A percentile compares a stretch with the other conserved stretches of the same genome.
These are phyloP conservation scores for Solanum habrochaites DNA, from an alignment of 257 asterid genomes.

Conservation along the genomic window DNA sequence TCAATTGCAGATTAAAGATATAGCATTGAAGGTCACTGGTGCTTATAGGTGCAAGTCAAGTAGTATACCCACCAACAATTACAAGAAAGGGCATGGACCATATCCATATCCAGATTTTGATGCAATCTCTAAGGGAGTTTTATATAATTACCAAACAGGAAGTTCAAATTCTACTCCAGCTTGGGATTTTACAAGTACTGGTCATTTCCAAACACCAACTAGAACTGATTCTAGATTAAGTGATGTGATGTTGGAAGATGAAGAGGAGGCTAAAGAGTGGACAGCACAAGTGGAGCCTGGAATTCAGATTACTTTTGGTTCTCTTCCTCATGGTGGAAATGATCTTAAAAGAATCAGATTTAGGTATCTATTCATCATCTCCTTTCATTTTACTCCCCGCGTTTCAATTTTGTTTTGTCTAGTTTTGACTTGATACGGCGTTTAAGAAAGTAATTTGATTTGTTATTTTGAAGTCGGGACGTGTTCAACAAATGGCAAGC, in stretches of 20 bases:
- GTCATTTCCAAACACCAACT: slow-evolving; percentile 8
- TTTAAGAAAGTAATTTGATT: neutral
- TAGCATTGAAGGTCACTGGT: slow-evolving; percentile 79
- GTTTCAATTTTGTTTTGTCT: neutral
- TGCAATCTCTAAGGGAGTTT: slow-evolving; percentile 50
- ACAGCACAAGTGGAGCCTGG: slow-evolving; percentile 91
- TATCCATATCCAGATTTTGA: slow-evolving; percentile 49
- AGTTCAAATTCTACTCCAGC: slow-evolving; percentile 72
- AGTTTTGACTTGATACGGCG: neutral
- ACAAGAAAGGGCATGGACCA: slow-evolving; percentile 35
- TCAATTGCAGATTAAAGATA: slow-evolving; percentile 62
- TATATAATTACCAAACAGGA: slow-evolving; percentile 44
- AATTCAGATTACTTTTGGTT: slow-evolving; percentile 64
- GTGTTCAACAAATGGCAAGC: slow-evolving; percentile 83
- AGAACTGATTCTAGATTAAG: slow-evolving; percentile 32
- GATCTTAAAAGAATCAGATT: slow-evolving; percentile 83
- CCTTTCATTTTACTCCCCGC: neutral
- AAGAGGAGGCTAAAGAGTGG: slow-evolving; percentile 65
- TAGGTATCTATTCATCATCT: slow-evolving; percentile 29
- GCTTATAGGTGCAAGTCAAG: slow-evolving; percentile 49
- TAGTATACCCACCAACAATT: slow-evolving; percentile 22
- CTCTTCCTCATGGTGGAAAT: slow-evolving; percentile 75
- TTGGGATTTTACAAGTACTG: slow-evolving; percentile 49
- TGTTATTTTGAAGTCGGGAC: slow-evolving; percentile 46
- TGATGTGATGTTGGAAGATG: slow-evolving; percentile 39